Conservation (phyloP, 345 rosid species). For the Excoecaria agallocha region DNA sequence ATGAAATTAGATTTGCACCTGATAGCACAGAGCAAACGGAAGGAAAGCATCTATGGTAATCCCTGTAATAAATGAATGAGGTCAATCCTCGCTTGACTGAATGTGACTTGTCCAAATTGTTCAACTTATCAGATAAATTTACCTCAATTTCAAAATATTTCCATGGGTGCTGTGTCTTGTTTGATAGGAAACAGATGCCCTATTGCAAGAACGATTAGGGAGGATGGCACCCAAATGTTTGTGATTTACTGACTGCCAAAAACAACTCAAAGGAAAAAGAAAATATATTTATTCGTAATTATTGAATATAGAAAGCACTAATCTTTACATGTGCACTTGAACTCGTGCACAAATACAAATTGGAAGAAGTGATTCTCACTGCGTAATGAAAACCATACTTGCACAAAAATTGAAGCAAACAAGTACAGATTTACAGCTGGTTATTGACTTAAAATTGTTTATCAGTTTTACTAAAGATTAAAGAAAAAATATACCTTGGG, state of each 20-base stretch:
- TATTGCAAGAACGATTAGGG: constrained; percentile 28
- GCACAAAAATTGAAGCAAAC: neutral
- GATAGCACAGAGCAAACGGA: constrained; percentile 43
- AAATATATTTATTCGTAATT: neutral
- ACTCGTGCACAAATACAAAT: neutral
- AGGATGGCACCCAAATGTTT: constrained; percentile 24
- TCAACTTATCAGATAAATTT: neutral
- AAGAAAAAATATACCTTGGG: constrained; percentile 22
- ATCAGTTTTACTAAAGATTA: neutral
- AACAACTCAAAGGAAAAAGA: neutral
- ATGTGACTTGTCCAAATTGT: neutral
- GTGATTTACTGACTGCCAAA: constrained; percentile 35
- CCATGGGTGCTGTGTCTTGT: constrained; percentile 10
- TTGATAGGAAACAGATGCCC: constrained; percentile 33
- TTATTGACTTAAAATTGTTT: neutral
- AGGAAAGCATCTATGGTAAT: constrained; percentile 17
- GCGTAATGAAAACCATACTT: neutral
- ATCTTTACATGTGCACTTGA: neutral
- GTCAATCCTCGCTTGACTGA: neutral
- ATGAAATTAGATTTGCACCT: constrained; percentile 37
- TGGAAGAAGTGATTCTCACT: neutral
- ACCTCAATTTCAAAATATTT: constrained; percentile 25
- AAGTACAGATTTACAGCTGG: neutral
- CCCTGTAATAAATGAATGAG: constrained; percentile 36
- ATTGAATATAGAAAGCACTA: neutral